Base-by-base conservation (phyloP, 2,329 filamentous ascomycete genomes). In the Ceratocystis variospora region DNA sequence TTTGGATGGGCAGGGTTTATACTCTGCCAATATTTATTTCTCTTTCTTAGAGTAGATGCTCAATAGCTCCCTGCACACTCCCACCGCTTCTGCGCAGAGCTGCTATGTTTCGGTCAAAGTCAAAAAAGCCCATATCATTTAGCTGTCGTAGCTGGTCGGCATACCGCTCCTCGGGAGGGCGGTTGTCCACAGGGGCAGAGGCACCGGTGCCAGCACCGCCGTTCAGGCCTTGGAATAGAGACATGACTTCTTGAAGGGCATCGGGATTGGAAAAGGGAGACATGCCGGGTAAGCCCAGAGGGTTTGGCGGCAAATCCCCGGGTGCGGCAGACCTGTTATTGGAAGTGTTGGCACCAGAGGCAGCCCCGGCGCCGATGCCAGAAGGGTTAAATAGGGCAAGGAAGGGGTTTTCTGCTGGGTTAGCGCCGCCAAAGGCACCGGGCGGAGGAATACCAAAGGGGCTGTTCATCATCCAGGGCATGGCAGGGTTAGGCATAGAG, bases 111-210 rank as follows among this genome's bases (percentile, higher is more conserved):
- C 89, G 80, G 64, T 99, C 93, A 73, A 97, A 99, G 73, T 99
- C 92, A 74, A 86, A 96, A 77, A 99, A 99, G 2, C 94, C 94
- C 94, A 99, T 99, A 70, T 97, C 94, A 75, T 99, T 99, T 69
- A 99, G 78, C 77, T 97, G 91, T 68, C 90, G 82, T 62, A 99
- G 79, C 76, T 99, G 93, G 41, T 89, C 86, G 2, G 89, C 91
- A 72, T 96, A 99, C 68, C 90, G 81, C 76, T 97, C 94, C 79
- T 99, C 94, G 0, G 94, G 93, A 3, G 94, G 92, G 69, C 93
- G 83, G 72, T 82, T 96, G 76, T 99, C 94, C 2, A 82, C 76
- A 4, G 90, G 88, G 19, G 83, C 77, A 72, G 50, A 73, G 71
- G 44, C 67, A 68, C 22, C 69, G 4, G 68, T 62, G 62, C 67